A percentile compares a stretch with the other conserved stretches of the same genome.
Evolutionary conservation across 176 grass and related monocot genomes (phyloP).

Genomic region (bread wheat (Triticum aestivum)): IWGSC_CS_RefSeq_v2.1 NC_057806.1:665073137-665073636

Average conservation of each 20-base stretch:
- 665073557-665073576: conserved; percentile 7
- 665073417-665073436: background rate
- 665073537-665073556: conserved; percentile 19
- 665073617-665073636: conserved; percentile 9
- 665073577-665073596: background rate
- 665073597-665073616: conserved; percentile 28
- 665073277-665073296: conserved; percentile 99
- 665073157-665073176: conserved; percentile 19
- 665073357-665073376: conserved; percentile 72
- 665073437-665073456: background rate
- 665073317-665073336: conserved; percentile 25
- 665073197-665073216: background rate
- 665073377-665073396: background rate
- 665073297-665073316: conserved; percentile 84
- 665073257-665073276: conserved; percentile 97
- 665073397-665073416: background rate
- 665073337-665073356: conserved; percentile 51
- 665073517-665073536: background rate
- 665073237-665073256: conserved; percentile 31
- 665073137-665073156: conserved; percentile 97
- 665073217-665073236: too few relatives aligned
- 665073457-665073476: conserved; percentile 8
- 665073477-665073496: conserved; percentile 9
- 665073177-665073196: background rate
- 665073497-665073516: conserved; percentile 30